phyloP scores from a whole-genome alignment of 1,284 basidiomycete species.

The Ustilago trichophora region DNA sequence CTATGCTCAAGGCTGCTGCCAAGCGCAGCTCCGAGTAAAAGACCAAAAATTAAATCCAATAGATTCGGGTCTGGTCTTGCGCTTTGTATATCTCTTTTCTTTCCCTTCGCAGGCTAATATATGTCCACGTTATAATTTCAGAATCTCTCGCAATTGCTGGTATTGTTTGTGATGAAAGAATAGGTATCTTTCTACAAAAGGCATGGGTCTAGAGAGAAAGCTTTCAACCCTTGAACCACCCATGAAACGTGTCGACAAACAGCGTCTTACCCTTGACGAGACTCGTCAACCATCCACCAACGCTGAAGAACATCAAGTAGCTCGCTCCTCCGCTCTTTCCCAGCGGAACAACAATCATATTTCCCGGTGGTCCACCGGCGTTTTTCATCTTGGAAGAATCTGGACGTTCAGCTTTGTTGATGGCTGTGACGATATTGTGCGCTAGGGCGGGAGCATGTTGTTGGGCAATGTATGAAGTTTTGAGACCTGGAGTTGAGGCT shows the following conservation, averaged over 20 bases:
- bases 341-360: conserved; percentile 34
- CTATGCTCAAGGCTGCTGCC: conserved; percentile 46
- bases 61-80: no score
- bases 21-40: conserved; percentile 17
- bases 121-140: no score
- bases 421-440: conserved; percentile 39
- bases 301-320: conserved; percentile 18
- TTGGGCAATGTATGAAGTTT: conserved; percentile 23
- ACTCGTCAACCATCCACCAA: conserved; percentile 34
- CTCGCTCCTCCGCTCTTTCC: conserved; percentile 39
- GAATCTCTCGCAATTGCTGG: no score
- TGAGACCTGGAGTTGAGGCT: conserved; percentile 46
- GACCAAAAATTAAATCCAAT: no score
- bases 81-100: no score
- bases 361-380: conserved; percentile 1
- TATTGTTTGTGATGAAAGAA: no score
- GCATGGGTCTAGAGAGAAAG: no score
- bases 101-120: no score
- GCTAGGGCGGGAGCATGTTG: conserved; percentile 41
- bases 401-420: conserved; percentile 15
- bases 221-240: conserved; percentile 24
- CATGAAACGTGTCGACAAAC: conserved; percentile 27
- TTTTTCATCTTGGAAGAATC: conserved; percentile 13
- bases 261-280: conserved; percentile 41
- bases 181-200: no score